Percentiles rank a stretch among this genome's conserved stretches.
phyloP scores from a whole-genome alignment of 2,329 filamentous ascomycete genomes.

The Calonectria pseudoturangicola region DNA sequence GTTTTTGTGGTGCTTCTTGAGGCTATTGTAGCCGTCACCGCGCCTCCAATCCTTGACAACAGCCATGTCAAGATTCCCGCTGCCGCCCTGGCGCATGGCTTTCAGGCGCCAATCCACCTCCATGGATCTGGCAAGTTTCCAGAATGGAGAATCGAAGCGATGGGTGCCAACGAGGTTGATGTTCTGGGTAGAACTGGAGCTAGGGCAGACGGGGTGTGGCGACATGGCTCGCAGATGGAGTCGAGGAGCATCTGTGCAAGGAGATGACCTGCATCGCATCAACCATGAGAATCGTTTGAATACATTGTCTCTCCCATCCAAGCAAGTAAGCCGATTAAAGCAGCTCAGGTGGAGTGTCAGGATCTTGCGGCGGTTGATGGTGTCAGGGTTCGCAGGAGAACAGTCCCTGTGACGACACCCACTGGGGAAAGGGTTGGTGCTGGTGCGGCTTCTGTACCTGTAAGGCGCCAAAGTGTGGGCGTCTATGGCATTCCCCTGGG shows the following conservation, averaged over 20 bases:
- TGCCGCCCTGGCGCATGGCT: neutral
- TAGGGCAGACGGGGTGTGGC: neutral
- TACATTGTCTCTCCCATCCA: slow-evolving; percentile 9
- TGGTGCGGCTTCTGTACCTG: neutral
- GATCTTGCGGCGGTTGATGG: neutral
- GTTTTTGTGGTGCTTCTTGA: neutral
- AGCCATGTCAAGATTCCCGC: neutral
- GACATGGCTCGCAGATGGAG: neutral
- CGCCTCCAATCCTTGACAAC: slow-evolving; percentile 4
- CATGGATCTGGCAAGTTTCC: slow-evolving; percentile 19
- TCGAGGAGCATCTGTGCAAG: neutral
- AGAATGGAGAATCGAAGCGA: slow-evolving; percentile 13
- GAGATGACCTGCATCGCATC: slow-evolving; percentile 14
- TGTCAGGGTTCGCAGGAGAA: neutral
- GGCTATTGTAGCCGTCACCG: neutral
- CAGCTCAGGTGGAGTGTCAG: slow-evolving; percentile 11
- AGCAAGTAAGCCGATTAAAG: slow-evolving; percentile 5
- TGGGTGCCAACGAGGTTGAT: neutral
- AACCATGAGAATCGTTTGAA: slow-evolving; percentile 13
- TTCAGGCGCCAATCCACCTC: neutral
- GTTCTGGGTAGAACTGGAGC: neutral
- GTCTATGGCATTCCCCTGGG: slow-evolving; percentile 17
- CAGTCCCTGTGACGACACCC: slow-evolving; percentile 4
- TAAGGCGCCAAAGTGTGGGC: neutral
- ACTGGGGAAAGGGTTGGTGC: neutral